phyloP scores from a whole-genome alignment of 2,329 filamentous ascomycete species.

The Saccharata proteae region DNA sequence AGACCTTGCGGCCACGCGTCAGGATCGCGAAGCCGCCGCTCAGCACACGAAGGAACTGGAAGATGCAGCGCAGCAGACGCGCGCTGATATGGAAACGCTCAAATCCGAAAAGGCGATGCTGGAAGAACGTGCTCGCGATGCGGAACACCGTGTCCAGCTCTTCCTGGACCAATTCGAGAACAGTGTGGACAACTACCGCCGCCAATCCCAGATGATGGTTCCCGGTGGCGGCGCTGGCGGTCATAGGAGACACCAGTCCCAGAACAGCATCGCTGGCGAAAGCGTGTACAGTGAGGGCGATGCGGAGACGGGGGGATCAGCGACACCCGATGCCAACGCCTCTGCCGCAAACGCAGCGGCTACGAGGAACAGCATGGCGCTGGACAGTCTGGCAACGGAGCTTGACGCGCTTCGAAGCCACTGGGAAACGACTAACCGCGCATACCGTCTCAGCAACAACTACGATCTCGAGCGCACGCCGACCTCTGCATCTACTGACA shows the following conservation, averaged over 20 bases:
- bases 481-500: conserved; percentile 22
- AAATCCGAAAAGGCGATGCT: conserved; percentile 71
- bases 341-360: conserved; percentile 16
- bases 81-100: conserved; percentile 64
- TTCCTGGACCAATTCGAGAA: conserved; percentile 89
- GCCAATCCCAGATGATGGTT: conserved; percentile 43
- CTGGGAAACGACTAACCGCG: conserved; percentile 94
- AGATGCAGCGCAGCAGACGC: conserved; percentile 40
- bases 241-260: conserved; percentile 32
- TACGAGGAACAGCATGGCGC: conserved; percentile 52
- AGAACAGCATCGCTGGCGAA: conserved; percentile 51
- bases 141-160: conserved; percentile 84
- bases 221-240: background rate
- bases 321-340: conserved; percentile 19
- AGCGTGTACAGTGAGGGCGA: conserved; percentile 33
- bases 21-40: conserved; percentile 57
- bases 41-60: conserved; percentile 40
- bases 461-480: conserved; percentile 66
- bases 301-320: conserved; percentile 20
- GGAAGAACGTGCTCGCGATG: conserved; percentile 74
- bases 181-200: conserved; percentile 88
- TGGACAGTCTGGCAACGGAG: conserved; percentile 86
- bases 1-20: conserved; percentile 54
- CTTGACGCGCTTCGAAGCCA: conserved; percentile 80
- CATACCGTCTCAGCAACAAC: conserved; percentile 77